These are phyloP conservation scores for Coemansia sp. DNA, from an alignment of 192 early-diverging fungal species.

Conservation along the genomic window DNA sequence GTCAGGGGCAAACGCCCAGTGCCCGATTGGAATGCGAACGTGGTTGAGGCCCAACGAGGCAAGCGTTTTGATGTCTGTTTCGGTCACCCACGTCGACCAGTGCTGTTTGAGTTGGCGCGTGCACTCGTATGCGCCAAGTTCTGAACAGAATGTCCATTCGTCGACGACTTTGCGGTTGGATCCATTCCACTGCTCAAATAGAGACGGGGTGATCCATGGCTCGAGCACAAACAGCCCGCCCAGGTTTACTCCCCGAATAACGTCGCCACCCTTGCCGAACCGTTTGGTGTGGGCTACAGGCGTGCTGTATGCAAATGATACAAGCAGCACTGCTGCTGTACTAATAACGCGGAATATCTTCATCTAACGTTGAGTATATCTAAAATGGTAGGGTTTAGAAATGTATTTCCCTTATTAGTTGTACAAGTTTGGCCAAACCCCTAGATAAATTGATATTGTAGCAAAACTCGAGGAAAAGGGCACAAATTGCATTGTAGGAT, in stretches of 20 bases:
- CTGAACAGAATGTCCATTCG: slow-evolving; percentile 59
- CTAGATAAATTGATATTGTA: background rate
- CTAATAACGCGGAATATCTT: background rate
- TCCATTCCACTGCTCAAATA: slow-evolving; percentile 52
- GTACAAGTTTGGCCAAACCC: background rate
- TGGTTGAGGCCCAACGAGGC: slow-evolving; percentile 55
- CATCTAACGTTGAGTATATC: background rate
- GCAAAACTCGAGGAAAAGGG: background rate
- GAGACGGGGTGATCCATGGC: slow-evolving; percentile 59
- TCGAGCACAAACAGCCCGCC: slow-evolving; percentile 64
- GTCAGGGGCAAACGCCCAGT: slow-evolving; percentile 59
- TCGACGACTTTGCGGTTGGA: slow-evolving; percentile 46
- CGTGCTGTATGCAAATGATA: slow-evolving; percentile 2
- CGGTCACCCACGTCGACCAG: slow-evolving; percentile 61
- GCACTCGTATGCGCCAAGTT: slow-evolving; percentile 51
- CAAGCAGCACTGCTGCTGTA: slow-evolving; percentile 6
- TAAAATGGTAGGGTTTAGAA: background rate
- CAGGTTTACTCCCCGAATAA: slow-evolving; percentile 61
- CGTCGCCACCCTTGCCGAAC: slow-evolving; percentile 36
- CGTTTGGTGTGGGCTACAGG: slow-evolving; percentile 18
- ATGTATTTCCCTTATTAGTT: background rate
- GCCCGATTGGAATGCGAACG: slow-evolving; percentile 62
- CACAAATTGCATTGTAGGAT: background rate
- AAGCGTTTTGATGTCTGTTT: slow-evolving; percentile 53
- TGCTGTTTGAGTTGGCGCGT: slow-evolving; percentile 36